A percentile compares a stretch with the other conserved stretches of the same genome.
Evolutionary conservation across 306 rosid species (phyloP).

Genomic region (Hippophae gyantsensis): DNA sequence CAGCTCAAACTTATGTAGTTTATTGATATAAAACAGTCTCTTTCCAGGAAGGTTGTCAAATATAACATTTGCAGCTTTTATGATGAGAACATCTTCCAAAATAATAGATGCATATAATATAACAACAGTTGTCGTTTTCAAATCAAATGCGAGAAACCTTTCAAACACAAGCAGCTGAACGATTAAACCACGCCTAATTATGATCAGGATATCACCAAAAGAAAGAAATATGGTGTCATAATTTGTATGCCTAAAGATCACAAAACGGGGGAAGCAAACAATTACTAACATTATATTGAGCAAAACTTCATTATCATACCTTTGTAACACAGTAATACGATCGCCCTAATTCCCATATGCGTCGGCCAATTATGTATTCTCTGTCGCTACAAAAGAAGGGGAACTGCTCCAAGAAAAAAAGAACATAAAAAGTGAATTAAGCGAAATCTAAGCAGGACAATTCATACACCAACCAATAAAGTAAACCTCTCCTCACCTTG

Average conservation of each 20-base stretch:
- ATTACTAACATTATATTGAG: neutral
- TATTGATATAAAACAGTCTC: no score
- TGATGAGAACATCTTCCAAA: no score
- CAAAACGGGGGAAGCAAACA: neutral
- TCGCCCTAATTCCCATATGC: constrained; percentile 51
- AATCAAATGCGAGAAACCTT: neutral
- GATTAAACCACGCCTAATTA: no score
- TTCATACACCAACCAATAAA: constrained; percentile 3
- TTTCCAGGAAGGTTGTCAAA: no score
- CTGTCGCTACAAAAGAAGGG: constrained; percentile 60
- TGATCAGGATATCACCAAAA: no score
- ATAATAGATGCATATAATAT: no score
- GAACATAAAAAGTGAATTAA: neutral
- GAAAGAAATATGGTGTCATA: no score
- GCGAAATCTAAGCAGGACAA: constrained; percentile 2
- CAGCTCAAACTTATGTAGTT: no score
- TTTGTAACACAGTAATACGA: constrained; percentile 47
- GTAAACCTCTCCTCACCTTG: constrained; percentile 29
- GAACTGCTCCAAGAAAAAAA: constrained; percentile 32
- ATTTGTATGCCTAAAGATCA: no score
- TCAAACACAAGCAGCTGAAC: no score
- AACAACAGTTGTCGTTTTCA: no score
- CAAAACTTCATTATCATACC: constrained; percentile 20
- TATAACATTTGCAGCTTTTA: no score
- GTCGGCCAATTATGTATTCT: constrained; percentile 50